Percentiles rank a stretch among this genome's conserved stretches.
phyloP scores from a whole-genome alignment of 768 basidiomycete genomes.

The Gautieria morchelliformis region DNA sequence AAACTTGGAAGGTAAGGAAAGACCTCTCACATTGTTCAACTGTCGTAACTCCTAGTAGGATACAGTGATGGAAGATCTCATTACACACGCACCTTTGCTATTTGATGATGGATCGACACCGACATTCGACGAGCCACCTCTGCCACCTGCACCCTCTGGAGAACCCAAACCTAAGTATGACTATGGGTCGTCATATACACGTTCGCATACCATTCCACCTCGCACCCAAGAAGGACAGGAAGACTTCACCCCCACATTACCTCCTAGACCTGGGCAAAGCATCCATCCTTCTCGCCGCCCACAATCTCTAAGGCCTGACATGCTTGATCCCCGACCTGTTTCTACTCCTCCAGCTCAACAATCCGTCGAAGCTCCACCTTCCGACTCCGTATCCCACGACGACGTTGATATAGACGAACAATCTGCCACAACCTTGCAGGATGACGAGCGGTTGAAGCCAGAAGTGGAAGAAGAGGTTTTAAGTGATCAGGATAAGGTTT shows the following conservation, averaged over 20 bases:
- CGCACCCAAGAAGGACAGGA: constrained; percentile 32
- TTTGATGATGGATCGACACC: constrained; percentile 43
- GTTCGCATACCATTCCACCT: constrained; percentile 41
- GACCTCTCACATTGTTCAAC: not conserved
- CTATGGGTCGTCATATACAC: constrained; percentile 69
- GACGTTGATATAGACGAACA: not conserved
- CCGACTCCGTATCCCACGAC: not conserved
- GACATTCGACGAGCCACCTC: constrained; percentile 45
- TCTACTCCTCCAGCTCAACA: not conserved
- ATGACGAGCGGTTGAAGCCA: not conserved
- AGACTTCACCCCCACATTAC: constrained; percentile 68
- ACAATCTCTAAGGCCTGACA: not conserved
- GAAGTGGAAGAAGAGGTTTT: not conserved
- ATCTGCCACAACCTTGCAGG: not conserved
- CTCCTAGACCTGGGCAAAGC: constrained; percentile 57
- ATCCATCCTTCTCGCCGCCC: constrained; percentile 56
- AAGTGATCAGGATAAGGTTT: not conserved
- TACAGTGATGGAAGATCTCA: constrained; percentile 78
- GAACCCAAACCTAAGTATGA: constrained; percentile 46
- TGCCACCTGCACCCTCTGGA: constrained; percentile 63
- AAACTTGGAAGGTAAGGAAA: constrained; percentile 54
- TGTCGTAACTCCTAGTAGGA: constrained; percentile 32
- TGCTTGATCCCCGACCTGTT: not conserved
- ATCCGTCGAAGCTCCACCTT: not conserved
- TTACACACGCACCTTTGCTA: constrained; percentile 54